Evolutionary conservation across 2,329 filamentous ascomycete genomes (phyloP).

Genomic region (Endocalyx cinctus): DNA sequence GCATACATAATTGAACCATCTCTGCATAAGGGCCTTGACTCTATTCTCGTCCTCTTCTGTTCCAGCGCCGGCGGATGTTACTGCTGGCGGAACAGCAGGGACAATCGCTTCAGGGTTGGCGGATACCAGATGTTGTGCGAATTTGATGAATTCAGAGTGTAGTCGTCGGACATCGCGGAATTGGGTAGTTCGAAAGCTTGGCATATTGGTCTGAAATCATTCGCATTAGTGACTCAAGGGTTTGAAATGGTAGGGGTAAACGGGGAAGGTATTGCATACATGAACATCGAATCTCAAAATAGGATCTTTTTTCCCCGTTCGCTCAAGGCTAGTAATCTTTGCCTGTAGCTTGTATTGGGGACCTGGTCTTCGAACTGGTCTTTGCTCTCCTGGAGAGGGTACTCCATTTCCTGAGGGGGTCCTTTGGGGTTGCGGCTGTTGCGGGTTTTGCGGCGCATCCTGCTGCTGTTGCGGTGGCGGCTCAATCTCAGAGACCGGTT

Average conservation of each 20-base stretch:
- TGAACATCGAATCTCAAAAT: constrained; percentile 95
- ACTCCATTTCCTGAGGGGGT: constrained; percentile 14
- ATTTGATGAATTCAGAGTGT: constrained; percentile 92
- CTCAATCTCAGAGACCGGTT: constrained; percentile 18
- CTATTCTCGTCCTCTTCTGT: constrained; percentile 92
- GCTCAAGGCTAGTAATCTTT: constrained; percentile 90
- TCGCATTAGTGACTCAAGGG: no score
- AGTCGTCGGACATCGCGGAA: constrained; percentile 95
- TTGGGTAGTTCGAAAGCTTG: constrained; percentile 94
- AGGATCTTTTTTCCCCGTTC: constrained; percentile 91
- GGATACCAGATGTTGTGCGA: constrained; percentile 93
- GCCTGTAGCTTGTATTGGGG: constrained; percentile 83
- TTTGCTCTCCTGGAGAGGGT: constrained; percentile 28
- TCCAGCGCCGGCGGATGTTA: constrained; percentile 89
- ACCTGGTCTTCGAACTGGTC: constrained; percentile 53
- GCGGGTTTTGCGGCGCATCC: constrained; percentile 12
- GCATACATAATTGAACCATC: constrained; percentile 94
- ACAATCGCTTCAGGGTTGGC: constrained; percentile 96
- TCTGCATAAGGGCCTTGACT: constrained; percentile 84
- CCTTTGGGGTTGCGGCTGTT: constrained; percentile 18
- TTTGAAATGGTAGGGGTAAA: not conserved
- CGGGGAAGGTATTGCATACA: constrained; percentile 50
- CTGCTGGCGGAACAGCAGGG: constrained; percentile 87
- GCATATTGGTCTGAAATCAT: constrained; percentile 80
- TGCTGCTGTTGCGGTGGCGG: constrained; percentile 17